Conservation (phyloP, 2,329 filamentous ascomycete genomes). For the Penicillium verrucosum region DNA sequence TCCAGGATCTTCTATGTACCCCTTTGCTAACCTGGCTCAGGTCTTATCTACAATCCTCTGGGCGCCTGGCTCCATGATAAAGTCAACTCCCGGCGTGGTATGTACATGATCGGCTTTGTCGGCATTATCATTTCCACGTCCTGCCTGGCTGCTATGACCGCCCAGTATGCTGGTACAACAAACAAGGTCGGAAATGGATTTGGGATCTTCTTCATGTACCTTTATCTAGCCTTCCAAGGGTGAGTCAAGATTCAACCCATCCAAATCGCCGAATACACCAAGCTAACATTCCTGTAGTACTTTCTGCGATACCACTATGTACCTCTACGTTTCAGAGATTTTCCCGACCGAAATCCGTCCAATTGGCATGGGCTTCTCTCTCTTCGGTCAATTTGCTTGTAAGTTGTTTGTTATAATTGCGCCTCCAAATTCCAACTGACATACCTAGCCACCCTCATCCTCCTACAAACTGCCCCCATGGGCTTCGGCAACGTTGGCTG, state of each 20-base stretch:
- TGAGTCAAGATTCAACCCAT: slow-evolving; percentile 16
- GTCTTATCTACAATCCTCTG: slow-evolving; percentile 40
- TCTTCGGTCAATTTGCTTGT: slow-evolving; percentile 51
- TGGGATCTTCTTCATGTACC: slow-evolving; percentile 43
- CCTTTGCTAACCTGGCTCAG: slow-evolving; percentile 23
- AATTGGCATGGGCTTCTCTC: slow-evolving; percentile 52
- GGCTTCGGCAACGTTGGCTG: slow-evolving; percentile 47
- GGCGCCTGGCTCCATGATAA: slow-evolving; percentile 38
- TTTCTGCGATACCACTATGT: slow-evolving; percentile 49
- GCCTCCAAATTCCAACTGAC: neutral
- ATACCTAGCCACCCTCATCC: slow-evolving; percentile 44
- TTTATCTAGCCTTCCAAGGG: slow-evolving; percentile 51
- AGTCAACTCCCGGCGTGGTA: slow-evolving; percentile 39
- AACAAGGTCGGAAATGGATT: slow-evolving; percentile 42
- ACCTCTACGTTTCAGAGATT: slow-evolving; percentile 47
- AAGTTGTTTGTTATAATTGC: slow-evolving; percentile 1
- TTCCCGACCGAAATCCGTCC: slow-evolving; percentile 51
- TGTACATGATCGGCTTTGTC: slow-evolving; percentile 44
- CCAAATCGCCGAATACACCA: neutral
- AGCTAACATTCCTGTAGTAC: slow-evolving; percentile 31
- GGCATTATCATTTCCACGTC: slow-evolving; percentile 43
- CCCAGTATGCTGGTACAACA: slow-evolving; percentile 38
- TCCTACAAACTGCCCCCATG: slow-evolving; percentile 48
- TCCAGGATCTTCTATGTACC: neutral
- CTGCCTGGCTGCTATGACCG: slow-evolving; percentile 40